Evolutionary conservation across 257 asterid genomes (phyloP), one percentile per base, ranked within the genome.

Genomic region (Forsythia viridissima): DNA sequence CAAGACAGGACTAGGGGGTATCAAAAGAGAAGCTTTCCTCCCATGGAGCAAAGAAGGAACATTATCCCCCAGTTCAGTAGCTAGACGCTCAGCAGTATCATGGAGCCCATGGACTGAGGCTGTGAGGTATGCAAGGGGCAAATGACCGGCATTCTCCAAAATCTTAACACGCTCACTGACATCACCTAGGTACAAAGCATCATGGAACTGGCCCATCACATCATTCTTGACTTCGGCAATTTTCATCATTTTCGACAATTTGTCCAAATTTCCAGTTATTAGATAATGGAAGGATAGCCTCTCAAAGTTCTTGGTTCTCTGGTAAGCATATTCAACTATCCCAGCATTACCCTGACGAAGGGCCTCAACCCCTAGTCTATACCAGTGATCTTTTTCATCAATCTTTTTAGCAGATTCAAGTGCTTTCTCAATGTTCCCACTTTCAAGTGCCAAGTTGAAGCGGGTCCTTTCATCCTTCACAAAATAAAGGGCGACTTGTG

Each of bases 271-370:
- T 37, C 98, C 98, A 18, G 98, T 92, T 77, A 92, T 90, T 67
- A 94, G 85, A 82, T 94, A 94, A 79, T 91, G 97, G 80, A 94
- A 92, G 71, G 98, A 92, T 66, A 92, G 89, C 83, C 98, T 91
- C 91, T 91, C 97, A 36, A 94, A 94, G 82, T 94, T 92, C 89
- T 91, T 94, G 4, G 97, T 94, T 84, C 87, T 90, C 89, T 94
- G 98, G 83, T 94, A 94, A 21, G 97, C 97, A 85, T 94, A 92
- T 81, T 94, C 98, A n/a, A 94, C 98, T 13, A 94, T 94, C 15
- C 96, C 97, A 61, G 97, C 82, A 87, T 96, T 93, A 66, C 99
- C 99, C 88, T 93, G 99, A 65, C 99, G 96, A 71, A 94, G 97
- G 81, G 98, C 99, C 91, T 93, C 99, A 78, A 94, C 97, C 59